Conservation (phyloP, 164 flowering plant species). For the Vitis riparia region DNA sequence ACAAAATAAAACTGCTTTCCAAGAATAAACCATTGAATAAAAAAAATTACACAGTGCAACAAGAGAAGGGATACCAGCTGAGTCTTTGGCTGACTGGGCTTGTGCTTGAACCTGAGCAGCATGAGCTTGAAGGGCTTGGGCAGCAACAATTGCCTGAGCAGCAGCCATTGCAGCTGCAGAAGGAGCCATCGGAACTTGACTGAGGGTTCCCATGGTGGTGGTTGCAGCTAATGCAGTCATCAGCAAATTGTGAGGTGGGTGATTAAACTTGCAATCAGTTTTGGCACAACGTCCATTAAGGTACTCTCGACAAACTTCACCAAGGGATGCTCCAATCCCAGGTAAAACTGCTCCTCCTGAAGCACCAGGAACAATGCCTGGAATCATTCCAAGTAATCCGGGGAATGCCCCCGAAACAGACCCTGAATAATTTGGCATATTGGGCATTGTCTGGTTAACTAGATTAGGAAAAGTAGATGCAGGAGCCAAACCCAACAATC, state of each 20-base stretch:
- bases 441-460: slow-evolving; percentile 98
- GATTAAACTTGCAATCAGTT: slow-evolving; percentile 82
- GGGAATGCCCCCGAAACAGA: slow-evolving; percentile 93
- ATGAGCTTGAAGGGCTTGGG: slow-evolving; percentile 98
- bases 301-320: slow-evolving; percentile 92
- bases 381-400: slow-evolving; percentile 91
- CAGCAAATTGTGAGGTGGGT: slow-evolving; percentile 88
- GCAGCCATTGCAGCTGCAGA: slow-evolving; percentile 99
- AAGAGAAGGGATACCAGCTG: slow-evolving; percentile 47
- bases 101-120: slow-evolving; percentile 92
- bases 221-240: slow-evolving; percentile 90
- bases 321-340: slow-evolving; percentile 90
- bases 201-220: slow-evolving; percentile 77
- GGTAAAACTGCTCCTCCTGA: slow-evolving; percentile 95
- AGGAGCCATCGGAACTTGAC: slow-evolving; percentile 99
- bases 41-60: no score
- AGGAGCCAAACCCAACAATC: slow-evolving; percentile 72
- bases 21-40: no score
- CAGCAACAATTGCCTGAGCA: slow-evolving; percentile 99
- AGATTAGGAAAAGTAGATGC: slow-evolving; percentile 59
- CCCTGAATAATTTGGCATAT: slow-evolving; percentile 96
- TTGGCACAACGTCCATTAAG: slow-evolving; percentile 80
- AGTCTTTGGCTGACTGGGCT: slow-evolving; percentile 54
- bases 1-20: no score
- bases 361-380: slow-evolving; percentile 79